phyloP scores from a whole-genome alignment of 176 grass and related monocot genomes.

The Musa beccarii region DNA sequence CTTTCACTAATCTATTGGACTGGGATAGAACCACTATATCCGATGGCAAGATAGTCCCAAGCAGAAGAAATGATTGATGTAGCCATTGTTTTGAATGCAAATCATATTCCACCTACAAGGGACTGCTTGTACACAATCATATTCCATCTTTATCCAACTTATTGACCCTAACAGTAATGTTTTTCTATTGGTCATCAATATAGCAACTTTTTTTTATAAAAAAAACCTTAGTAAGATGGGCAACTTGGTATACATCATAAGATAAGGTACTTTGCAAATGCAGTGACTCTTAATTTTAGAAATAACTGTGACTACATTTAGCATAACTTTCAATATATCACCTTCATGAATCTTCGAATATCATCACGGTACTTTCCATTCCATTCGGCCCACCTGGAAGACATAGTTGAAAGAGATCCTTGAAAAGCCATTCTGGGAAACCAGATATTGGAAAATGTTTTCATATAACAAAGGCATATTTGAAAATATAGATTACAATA shows the following conservation, averaged over 20 bases:
- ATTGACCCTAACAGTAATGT: no score
- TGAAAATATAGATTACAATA: not conserved
- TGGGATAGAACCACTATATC: no score
- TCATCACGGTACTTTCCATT: slow-evolving; percentile 92
- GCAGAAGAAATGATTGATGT: no score
- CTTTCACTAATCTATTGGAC: no score
- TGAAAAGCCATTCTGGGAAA: not conserved
- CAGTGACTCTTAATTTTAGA: not conserved
- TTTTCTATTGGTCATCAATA: no score
- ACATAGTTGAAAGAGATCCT: slow-evolving; percentile 21
- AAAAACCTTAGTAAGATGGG: no score
- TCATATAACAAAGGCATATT: not conserved
- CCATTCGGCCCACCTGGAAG: slow-evolving; percentile 96
- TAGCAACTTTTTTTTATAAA: no score
- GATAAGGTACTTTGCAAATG: not conserved
- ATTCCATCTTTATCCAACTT: no score
- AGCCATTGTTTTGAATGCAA: no score
- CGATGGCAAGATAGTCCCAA: no score
- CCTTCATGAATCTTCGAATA: slow-evolving; percentile 90
- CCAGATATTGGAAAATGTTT: not conserved
- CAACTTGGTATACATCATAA: not conserved
- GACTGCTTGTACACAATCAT: no score
- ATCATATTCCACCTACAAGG: no score
- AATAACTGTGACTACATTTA: not conserved
- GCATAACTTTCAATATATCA: slow-evolving; percentile 13